phyloP scores from a whole-genome alignment of 768 basidiomycete genomes.

The Nevesoporus exiguus region DNA sequence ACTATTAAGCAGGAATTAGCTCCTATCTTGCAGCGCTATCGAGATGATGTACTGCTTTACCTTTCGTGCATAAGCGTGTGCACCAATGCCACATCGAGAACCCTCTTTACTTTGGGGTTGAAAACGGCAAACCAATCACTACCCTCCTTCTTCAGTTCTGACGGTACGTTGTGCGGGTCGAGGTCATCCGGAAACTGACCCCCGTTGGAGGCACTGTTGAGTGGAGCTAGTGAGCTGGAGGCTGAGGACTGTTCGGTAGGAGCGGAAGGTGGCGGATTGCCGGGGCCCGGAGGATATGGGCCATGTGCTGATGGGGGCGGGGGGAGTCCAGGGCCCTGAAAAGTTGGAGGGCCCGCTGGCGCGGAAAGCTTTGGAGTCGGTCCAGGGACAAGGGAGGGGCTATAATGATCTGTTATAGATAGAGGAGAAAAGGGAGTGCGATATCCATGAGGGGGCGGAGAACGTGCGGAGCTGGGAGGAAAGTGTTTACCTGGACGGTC shows the following conservation, averaged over 20 bases:
- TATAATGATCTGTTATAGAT: conserved; percentile 34
- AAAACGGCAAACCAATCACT: conserved; percentile 88
- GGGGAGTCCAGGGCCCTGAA: conserved; percentile 36
- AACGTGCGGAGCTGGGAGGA: conserved; percentile 23
- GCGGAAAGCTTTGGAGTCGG: conserved; percentile 38
- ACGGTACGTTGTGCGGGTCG: conserved; percentile 32
- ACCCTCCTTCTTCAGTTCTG: conserved; percentile 55
- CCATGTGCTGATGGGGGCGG: conserved; percentile 32
- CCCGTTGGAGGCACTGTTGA: conserved; percentile 27
- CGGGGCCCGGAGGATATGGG: conserved; percentile 32
- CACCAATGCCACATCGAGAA: conserved; percentile 73
- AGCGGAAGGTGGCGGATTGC: conserved; percentile 31
- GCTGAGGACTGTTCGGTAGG: conserved; percentile 24
- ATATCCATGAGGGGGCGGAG: conserved; percentile 34
- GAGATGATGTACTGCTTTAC: conserved; percentile 38
- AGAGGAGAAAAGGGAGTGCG: conserved; percentile 24
- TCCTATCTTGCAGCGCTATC: background rate
- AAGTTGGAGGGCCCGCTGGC: conserved; percentile 29
- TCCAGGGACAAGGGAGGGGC: conserved; percentile 36
- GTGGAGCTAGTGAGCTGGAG: conserved; percentile 25
- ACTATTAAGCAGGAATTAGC: conserved; percentile 34
- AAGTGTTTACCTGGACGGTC: conserved; percentile 41
- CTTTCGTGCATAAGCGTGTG: conserved; percentile 92
- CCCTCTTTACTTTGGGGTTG: conserved; percentile 75
- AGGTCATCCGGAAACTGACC: conserved; percentile 35